A percentile compares a stretch with the other conserved stretches of the same genome.
These are phyloP conservation scores for Clonostachys rhizophaga DNA, from an alignment of 2,329 filamentous ascomycete genomes.

Conservation along the genomic window DNA sequence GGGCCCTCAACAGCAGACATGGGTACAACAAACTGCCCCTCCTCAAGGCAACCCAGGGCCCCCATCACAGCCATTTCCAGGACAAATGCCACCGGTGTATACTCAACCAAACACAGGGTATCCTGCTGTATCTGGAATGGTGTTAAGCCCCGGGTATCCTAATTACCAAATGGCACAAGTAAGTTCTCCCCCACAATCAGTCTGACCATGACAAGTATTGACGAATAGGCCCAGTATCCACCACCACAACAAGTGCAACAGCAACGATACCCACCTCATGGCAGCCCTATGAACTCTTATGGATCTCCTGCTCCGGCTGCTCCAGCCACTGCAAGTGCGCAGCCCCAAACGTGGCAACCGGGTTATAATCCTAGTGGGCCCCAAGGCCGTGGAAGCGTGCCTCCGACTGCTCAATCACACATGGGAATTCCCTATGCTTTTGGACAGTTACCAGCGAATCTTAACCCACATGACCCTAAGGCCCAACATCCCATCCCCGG, in stretches of 20 bases:
- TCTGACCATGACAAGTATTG: background rate
- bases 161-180: constrained; percentile 43
- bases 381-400: constrained; percentile 4
- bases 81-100: background rate
- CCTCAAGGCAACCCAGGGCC: constrained; percentile 1
- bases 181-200: constrained; percentile 12
- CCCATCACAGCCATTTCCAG: background rate
- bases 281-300: constrained; percentile 29
- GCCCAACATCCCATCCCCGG: constrained; percentile 80
- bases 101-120: background rate
- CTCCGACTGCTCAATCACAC: constrained; percentile 12
- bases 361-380: constrained; percentile 17
- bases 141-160: constrained; percentile 33
- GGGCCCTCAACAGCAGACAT: constrained; percentile 51
- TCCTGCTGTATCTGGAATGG: constrained; percentile 31
- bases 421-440: constrained; percentile 62
- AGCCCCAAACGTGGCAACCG: constrained; percentile 29
- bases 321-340: constrained; percentile 7
- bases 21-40: constrained; percentile 36
- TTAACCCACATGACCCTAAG: constrained; percentile 66
- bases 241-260: constrained; percentile 16
- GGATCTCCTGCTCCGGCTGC: constrained; percentile 22
- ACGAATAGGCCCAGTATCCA: constrained; percentile 13
- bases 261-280: constrained; percentile 19
- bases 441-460: constrained; percentile 69